Conservation (phyloP, 148 eudicot species). For the Limonium bicolor region DNA sequence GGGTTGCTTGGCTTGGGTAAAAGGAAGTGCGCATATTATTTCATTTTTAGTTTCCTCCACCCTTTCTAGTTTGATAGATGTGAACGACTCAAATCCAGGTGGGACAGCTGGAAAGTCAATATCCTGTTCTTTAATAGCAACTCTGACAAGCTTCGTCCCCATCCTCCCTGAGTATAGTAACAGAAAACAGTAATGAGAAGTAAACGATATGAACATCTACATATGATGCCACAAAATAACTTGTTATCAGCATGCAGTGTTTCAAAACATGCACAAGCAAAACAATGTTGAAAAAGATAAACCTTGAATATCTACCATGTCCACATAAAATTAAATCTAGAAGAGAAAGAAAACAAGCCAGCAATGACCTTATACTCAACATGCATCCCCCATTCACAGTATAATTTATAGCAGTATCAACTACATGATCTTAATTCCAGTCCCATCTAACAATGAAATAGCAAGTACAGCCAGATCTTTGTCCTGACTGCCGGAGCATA, state of each 20-base stretch:
- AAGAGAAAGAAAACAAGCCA: too few relatives aligned
- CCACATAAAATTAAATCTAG: not conserved
- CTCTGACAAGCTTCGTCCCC: slow-evolving; percentile 67
- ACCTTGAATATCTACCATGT: not conserved
- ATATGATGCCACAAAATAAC: not conserved
- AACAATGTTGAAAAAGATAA: not conserved
- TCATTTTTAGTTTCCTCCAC: slow-evolving; percentile 30
- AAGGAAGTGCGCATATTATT: slow-evolving; percentile 35
- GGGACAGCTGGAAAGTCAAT: slow-evolving; percentile 73
- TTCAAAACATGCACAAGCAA: not conserved
- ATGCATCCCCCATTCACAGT: too few relatives aligned
- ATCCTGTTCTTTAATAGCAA: slow-evolving; percentile 53
- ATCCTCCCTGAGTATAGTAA: slow-evolving; percentile 24
- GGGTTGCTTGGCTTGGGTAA: slow-evolving; percentile 29
- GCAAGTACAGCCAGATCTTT: too few relatives aligned
- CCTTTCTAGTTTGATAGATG: slow-evolving; percentile 45
- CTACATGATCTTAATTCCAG: too few relatives aligned
- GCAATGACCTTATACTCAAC: too few relatives aligned
- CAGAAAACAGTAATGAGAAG: not conserved
- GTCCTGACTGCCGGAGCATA: too few relatives aligned
- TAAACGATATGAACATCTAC: not conserved
- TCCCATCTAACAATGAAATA: too few relatives aligned
- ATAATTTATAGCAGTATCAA: too few relatives aligned
- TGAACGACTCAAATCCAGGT: slow-evolving; percentile 82
- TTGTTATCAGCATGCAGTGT: not conserved